Evolutionary conservation across 2,329 filamentous ascomycete genomes (phyloP), one percentile per base, ranked within the genome.

Genomic region (Microdochium trichocladiopsis): DNA sequence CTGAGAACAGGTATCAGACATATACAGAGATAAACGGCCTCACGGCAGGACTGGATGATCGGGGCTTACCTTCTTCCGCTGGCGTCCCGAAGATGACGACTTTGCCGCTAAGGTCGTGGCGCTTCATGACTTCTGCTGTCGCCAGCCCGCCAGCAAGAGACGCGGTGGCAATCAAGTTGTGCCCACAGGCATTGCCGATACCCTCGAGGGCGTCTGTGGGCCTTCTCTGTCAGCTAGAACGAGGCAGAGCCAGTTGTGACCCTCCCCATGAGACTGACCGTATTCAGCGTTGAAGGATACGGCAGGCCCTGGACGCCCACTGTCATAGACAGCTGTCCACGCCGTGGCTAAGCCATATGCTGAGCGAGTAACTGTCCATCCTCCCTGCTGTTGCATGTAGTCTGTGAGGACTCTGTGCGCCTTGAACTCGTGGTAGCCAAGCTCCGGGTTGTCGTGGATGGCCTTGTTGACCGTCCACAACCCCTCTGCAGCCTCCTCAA

Each of bases 111-210:
- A 82, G 63, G 1, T 62, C 56, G 41, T 71, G 65, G 12, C 66
- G 59, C 21, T 65, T 69, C 56, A 80, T 66, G 2, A 74, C 60
- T 24, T 72, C 63, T 0, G 73, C 75, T 1, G 76, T 67, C 3
- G 74, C 77, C 2, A 82, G 58, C 23, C 70, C 74, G 2, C 65
- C 75, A 1, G 74, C 69, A 10, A 79, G 62, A 0, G 75, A 77
- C 2, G 74, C 70, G 0, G 69, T 74, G 4, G 76, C 75, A 51
- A 80, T 79, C 36, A 79, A 68, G 55, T 80, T 80, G 63, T 80
- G 78, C 3, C 78, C 78, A 52, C 78, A 81, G 8, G 76, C 75
- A 57, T 80, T 77, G 33, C 76, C 76, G 8, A 79, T 69, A 1
- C 68, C 71, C 1, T 76, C 73, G 3, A 80, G 66, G 2, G 76